Base-by-base conservation (phyloP, 441 rosid species). In the Lepidium campestre region DNA sequence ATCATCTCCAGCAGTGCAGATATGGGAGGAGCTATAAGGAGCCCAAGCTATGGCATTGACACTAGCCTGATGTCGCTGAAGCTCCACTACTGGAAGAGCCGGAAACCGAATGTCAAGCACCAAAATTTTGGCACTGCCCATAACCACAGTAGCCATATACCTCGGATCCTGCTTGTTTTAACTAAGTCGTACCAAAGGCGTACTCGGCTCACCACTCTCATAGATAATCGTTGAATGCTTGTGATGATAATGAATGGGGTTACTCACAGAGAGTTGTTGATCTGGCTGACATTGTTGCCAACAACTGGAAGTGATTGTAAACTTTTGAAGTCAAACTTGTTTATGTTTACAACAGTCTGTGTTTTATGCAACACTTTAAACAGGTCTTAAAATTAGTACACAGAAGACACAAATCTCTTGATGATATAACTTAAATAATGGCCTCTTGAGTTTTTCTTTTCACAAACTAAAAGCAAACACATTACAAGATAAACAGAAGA, bases 101-200 rank as follows among this genome's bases (percentile, higher is more conserved):
- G 96, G 97, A 65, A 82, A 91, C 53, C 98, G 93, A 47, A 93
- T 93, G 60, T 93, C 97, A 3, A 93, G 71, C 41, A 93, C 97
- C 34, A 93, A 96, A 7, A 93, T 91, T 79, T 93, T 93, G 10
- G 95, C 82, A 37, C 87, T 90, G 59, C 91, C 97, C 98, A 93
- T 91, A 45, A 93, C 87, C 18, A 92, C 88, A 12, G 97, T 90
- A 6, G 98, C 97, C 97, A 92, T 90, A 48, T 85, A 93, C 78
- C 97, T 86, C 1, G 97, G 98, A 61, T 93, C 98, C 82, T 93
- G 98, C 80, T 93, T 93, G 79, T 93, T 93, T 97, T 97, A 93
- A 1, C 98, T 94, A 23, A 93, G 78, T 22, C 97, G 78, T 3
- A 93, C 97, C 36, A 93, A 61, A 0, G 98, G 98, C 19, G 95